phyloP scores from a whole-genome alignment of 1,284 basidiomycete species.

The Puccinia coronata region DNA sequence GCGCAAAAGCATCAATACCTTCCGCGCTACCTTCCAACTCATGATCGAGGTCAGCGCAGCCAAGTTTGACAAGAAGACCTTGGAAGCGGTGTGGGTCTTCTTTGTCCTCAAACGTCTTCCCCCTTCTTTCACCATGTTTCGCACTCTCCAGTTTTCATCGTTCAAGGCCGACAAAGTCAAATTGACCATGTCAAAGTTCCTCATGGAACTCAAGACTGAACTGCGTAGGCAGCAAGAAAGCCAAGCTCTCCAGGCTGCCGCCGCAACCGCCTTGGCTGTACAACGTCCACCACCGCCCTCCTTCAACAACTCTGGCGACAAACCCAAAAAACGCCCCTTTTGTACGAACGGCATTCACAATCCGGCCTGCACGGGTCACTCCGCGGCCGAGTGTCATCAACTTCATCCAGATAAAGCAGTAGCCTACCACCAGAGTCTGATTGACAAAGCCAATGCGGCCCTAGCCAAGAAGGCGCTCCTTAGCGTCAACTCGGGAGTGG shows the following conservation, averaged over 20 bases:
- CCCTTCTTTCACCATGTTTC: not conserved
- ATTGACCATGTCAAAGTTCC: not conserved
- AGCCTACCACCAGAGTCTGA: not conserved
- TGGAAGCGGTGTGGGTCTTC: conserved; percentile 3
- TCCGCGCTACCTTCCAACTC: not conserved
- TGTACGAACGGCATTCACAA: not conserved
- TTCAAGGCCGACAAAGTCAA: not conserved
- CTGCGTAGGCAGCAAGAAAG: not conserved
- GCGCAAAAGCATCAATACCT: not conserved
- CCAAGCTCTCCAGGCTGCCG: not conserved
- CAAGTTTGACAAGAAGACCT: not conserved
- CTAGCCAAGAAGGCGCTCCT: not conserved
- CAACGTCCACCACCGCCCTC: not conserved
- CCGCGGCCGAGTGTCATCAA: not conserved
- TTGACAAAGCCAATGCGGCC: not conserved
- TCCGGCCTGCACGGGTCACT: not conserved
- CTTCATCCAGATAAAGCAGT: not conserved
- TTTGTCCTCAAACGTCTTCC: conserved; percentile 5
- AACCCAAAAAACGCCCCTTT: not conserved
- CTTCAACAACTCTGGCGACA: not conserved
- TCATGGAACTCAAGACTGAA: not conserved
- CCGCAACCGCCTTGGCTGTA: not conserved
- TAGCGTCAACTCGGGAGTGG: not conserved
- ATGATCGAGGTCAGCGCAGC: not conserved
- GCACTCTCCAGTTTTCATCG: not conserved